A percentile compares a stretch with the other conserved stretches of the same genome.
Evolutionary conservation across 306 rosid species (phyloP).

Genomic region (Lupinus albus): DNA sequence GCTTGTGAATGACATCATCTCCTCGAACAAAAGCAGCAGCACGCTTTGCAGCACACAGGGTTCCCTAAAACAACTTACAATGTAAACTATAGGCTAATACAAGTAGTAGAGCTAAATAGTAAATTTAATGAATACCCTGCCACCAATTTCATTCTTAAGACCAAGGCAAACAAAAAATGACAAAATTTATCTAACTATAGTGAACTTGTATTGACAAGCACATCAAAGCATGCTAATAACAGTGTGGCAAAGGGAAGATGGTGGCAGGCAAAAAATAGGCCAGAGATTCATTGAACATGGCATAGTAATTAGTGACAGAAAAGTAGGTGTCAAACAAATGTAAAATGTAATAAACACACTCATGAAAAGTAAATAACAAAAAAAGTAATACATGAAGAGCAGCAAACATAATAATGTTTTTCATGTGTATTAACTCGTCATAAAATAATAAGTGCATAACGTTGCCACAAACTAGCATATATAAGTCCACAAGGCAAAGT

Average conservation of each 20-base stretch:
- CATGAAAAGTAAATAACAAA: slow-evolving; percentile 2
- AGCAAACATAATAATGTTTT: not conserved
- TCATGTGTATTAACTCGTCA: slow-evolving; percentile 2
- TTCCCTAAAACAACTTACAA: slow-evolving; percentile 55
- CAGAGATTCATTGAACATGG: too few species aligned
- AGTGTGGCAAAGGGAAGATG: not conserved
- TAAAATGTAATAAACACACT: slow-evolving; percentile 16
- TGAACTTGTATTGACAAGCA: slow-evolving; percentile 5
- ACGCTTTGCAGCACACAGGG: slow-evolving; percentile 78
- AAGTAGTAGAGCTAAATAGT: slow-evolving; percentile 28
- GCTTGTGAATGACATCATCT: slow-evolving; percentile 89
- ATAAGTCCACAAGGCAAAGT: not conserved
- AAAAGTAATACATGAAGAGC: not conserved
- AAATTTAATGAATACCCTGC: not conserved
- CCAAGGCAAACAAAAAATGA: not conserved
- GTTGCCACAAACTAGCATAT: not conserved
- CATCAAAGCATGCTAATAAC: not conserved
- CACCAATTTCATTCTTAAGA: too few species aligned
- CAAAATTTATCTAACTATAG: slow-evolving; percentile 1
- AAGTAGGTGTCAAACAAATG: slow-evolving; percentile 8
- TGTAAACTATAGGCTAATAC: not conserved
- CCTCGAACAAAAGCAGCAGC: slow-evolving; percentile 88
- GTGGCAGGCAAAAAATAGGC: too few species aligned
- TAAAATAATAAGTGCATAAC: not conserved
- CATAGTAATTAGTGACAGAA: too few species aligned